Conservation (phyloP, 2,329 filamentous ascomycete genomes). For the Ophidiomyces ophidiicola region DNA sequence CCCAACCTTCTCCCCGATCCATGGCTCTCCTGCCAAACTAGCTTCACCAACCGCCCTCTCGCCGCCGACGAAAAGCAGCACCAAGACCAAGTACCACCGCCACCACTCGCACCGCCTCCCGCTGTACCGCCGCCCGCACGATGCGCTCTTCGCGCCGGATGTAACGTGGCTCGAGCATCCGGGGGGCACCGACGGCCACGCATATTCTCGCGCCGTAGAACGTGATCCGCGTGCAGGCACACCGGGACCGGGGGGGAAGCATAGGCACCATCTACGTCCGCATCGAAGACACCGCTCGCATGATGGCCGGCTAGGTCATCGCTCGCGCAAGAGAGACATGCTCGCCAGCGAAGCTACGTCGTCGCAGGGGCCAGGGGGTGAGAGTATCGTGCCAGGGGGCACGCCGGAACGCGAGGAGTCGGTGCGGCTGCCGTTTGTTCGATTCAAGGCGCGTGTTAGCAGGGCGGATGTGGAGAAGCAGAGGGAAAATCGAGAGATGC, state of each 20-base stretch:
- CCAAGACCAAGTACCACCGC: slow-evolving; percentile 3
- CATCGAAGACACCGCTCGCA: slow-evolving; percentile 7
- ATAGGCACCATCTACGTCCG: slow-evolving; percentile 4
- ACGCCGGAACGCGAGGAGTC: too few species aligned
- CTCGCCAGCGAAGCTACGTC: background rate
- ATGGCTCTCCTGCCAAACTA: slow-evolving; percentile 4
- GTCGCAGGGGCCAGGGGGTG: too few species aligned
- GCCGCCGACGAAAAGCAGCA: slow-evolving; percentile 1
- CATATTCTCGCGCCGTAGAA: background rate
- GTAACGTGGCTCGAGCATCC: slow-evolving; percentile 5
- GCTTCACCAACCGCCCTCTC: background rate
- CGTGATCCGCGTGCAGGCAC: slow-evolving; percentile 3
- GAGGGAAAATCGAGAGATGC: slow-evolving; percentile 59
- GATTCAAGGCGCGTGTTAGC: slow-evolving; percentile 22
- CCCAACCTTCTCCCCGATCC: slow-evolving; percentile 4
- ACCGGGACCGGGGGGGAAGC: background rate
- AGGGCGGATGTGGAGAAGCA: slow-evolving; percentile 27
- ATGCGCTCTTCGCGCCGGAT: slow-evolving; percentile 3
- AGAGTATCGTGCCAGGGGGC: too few species aligned
- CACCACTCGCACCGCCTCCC: slow-evolving; percentile 6
- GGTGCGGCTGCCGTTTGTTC: slow-evolving; percentile 10
- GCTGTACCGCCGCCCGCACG: slow-evolving; percentile 3
- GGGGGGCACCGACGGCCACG: background rate
- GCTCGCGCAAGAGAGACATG: background rate
- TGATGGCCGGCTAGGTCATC: slow-evolving; percentile 1